Conservation (phyloP, 768 basidiomycete species). For the Mycena rebaudengoi region DNA sequence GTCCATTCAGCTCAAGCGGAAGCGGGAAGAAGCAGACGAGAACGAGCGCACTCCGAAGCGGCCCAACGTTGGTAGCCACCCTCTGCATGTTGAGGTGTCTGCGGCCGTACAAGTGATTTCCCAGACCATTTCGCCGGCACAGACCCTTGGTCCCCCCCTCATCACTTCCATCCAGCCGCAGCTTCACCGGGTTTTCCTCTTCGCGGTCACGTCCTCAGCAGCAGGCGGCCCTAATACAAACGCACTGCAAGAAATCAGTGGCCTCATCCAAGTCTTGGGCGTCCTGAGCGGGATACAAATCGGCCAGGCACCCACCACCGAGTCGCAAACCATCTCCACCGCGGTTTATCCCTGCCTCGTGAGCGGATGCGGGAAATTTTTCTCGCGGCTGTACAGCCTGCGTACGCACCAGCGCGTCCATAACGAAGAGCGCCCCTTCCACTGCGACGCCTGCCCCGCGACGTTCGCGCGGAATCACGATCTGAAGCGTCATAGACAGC, state of each 20-base stretch:
- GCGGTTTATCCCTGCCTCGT: conserved; percentile 85
- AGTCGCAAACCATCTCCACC: conserved; percentile 67
- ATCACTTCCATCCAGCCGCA: conserved; percentile 77
- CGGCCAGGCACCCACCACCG: conserved; percentile 46
- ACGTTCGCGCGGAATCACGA: conserved; percentile 85
- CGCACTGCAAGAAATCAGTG: conserved; percentile 76
- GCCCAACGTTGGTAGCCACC: conserved; percentile 45
- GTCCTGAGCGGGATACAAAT: conserved; percentile 84
- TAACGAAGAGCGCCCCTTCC: conserved; percentile 63
- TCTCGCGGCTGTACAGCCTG: conserved; percentile 73
- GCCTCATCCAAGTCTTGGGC: conserved; percentile 84
- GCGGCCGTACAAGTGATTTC: conserved; percentile 69
- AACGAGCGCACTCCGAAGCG: conserved; percentile 41
- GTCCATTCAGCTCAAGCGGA: conserved; percentile 75
- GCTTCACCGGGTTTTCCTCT: conserved; percentile 81
- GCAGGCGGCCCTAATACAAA: conserved; percentile 61
- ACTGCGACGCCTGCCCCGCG: conserved; percentile 71
- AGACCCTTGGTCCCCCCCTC: conserved; percentile 61
- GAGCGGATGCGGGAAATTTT: conserved; percentile 70
- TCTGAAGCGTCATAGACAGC: conserved; percentile 76
- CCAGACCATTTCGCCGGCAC: conserved; percentile 46
- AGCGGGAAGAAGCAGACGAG: conserved; percentile 65
- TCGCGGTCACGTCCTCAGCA: conserved; percentile 75
- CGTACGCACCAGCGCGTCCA: conserved; percentile 78
- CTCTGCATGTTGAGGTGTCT: conserved; percentile 63